Base-by-base conservation (phyloP, 179 eudicot genomes). In the Pouteria campechiana region DNA sequence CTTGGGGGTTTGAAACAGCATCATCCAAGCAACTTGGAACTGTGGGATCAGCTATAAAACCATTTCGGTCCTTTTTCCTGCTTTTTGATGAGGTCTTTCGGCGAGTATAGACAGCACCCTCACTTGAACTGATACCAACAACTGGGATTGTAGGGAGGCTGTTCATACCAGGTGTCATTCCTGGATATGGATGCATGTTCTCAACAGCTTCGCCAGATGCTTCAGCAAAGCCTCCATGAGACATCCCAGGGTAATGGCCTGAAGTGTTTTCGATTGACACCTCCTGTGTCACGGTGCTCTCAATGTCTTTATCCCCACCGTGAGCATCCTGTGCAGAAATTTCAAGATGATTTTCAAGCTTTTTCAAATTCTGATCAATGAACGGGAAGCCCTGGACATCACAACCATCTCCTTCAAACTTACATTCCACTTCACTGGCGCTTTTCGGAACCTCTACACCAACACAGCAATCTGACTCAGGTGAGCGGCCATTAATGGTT, bases 141-240 rank as follows among this genome's bases (percentile, higher is more conserved):
- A 75, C 87, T 12, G 52, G 60, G 52, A 63, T 61, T 29, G 58
- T 56, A 55, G 83, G 80, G 52, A 88, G 80, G 64, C 83, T 88
- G 76, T 83, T 94, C 23, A 94, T 83, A 65, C 84, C 92, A 54
- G 97, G 97, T 44, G 97, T 83, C 46, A 94, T 88, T 61, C 88
- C 92, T 9, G 75, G 65, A 60, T 88, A 87, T 36, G 55, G 44
- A 35, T 50, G 64, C 47, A 65, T 51, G 30, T 55, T 76, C 41
- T 65, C 69, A 58, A 41, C 32, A 10, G 60, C 49, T 27, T 36
- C 44, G 50, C 51, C 56, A 20, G 22, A 37, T 43, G 52, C 67
- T 34, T 57, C 64, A 36, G 48, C 51, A 37, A 58, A 73, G 17
- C 25, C 54, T 46, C 41, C 60, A 30, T 41, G 48, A 40, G 58